Evolutionary conservation across 805 yeast genomes (phyloP), one percentile per base, ranked within the genome.

Genomic region (Metschnikowia matae): DNA sequence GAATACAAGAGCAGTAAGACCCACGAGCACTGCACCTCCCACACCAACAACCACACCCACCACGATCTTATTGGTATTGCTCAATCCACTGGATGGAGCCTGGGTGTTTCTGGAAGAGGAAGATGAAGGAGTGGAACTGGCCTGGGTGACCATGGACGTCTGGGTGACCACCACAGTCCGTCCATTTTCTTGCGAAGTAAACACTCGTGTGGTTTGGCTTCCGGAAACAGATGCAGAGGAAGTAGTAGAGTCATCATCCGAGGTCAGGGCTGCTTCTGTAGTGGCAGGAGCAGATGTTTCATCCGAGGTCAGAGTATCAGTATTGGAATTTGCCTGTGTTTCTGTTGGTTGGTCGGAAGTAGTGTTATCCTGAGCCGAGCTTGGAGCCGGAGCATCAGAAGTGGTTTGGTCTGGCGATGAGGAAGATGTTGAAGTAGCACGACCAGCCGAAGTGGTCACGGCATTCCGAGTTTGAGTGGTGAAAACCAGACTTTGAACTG

Each of bases 41-140:
- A 74, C 75, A 39, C 78, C 78, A 8, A 74, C 78, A 35, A 73
- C 78, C 8, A 74, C 78, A 36, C 79, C 78, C 7, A 74, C 79
- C 6, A 74, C 77, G 18, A 74, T 70, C 49, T 65, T 66, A 56
- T 74, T 74, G 48, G 77, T 71, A 35, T 62, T 53, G 31, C 77
- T 71, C 51, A 74, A 68, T 2, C 78, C 77, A 15, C 71, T 55
- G n/a, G 64, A 53, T 6, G 54, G 35, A 40, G 43, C 46, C 17
- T 43, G 33, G 46, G 48, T 48, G 40, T 46, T 48, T 29, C 50
- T 50, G 15, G 50, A 48, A 0, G 62, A 48, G 6, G 69, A 52
- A 3, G 66, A 57, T 3, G 73, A 59, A 1, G 70, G 62, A 8
- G 57, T 49, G 14, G 64, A 44, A 34, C 62, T 54, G 13, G 71